Evolutionary conservation across 2,329 filamentous ascomycete species (phyloP).

Genomic region (Sclerotinia sclerotiorum): DNA sequence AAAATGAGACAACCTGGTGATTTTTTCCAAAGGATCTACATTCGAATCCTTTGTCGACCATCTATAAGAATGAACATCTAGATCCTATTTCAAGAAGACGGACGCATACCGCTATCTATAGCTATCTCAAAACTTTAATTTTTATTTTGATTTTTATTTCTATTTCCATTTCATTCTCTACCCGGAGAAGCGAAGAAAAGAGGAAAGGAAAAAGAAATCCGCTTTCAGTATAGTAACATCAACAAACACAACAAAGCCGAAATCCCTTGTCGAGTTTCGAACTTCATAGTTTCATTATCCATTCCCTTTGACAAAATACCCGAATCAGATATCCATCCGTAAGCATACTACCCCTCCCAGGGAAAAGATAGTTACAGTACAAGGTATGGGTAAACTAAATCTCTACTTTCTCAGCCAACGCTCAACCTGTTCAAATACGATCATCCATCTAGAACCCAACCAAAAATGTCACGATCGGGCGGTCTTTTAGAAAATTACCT

Average conservation of each 20-base stretch:
- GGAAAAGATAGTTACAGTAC: neutral
- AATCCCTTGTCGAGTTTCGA: neutral
- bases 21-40: too few relatives aligned
- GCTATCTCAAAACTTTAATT: neutral
- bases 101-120: too few relatives aligned
- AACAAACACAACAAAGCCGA: neutral
- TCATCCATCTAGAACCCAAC: neutral
- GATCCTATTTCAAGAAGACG: too few relatives aligned
- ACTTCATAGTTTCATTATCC: neutral
- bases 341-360: neutral
- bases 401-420: neutral
- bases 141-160: too few relatives aligned
- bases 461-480: too few relatives aligned
- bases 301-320: neutral
- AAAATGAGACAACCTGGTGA: too few relatives aligned
- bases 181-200: neutral
- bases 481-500: too few relatives aligned
- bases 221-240: neutral
- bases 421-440: neutral
- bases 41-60: too few relatives aligned
- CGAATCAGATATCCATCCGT: neutral
- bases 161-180: too few relatives aligned
- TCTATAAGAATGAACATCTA: too few relatives aligned
- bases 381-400: neutral
- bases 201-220: neutral